Evolutionary conservation across 495 filamentous ascomycete genomes (phyloP), one percentile per base, ranked within the genome.

Genomic region (Parmelia sp.): DNA sequence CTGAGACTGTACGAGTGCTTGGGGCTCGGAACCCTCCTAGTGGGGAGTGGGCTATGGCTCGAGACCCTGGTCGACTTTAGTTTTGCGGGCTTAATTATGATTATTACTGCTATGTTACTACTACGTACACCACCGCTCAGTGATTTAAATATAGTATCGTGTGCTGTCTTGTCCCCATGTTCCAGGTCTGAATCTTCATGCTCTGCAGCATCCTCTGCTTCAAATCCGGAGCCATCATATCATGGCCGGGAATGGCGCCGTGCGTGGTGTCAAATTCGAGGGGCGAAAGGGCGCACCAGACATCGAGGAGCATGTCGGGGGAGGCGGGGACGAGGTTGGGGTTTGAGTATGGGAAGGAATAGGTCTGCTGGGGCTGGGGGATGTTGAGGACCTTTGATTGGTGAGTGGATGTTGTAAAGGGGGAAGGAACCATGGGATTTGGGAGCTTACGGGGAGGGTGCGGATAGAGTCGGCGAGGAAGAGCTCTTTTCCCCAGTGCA

Each of bases 261-360:
- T 87, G 83, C 0, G 88, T 86, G 31, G 82, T 82, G 3, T 75
- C 75, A 67, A 90, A 91, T 0, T 86, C 63, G 39, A 63, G 68
- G 19, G 31, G 49, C 42, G 64, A 64, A 37, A 78, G 62, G 1
- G 75, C 74, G 56, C 75, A 71, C 81, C 81, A 84, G 31, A 84
- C 82, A 55, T 70, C 65, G 47, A 77, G 66, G 17, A 78, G 73
- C 27, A 72, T 72, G 55, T 66, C 63, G 3, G 76, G 71, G 12
- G 69, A 65, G 7, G 92, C 79, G 0, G 89, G 89, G 25, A 92
- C 90, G 83, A 88, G 86, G 71, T 93, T 92, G 5, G 89, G 89
- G 69, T 88, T 87, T 25, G 84, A 87, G 85, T 86, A 92, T 85
- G 89, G 86, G 74, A 93, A 92, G 6, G 83, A 71, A 72, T 82